Percentiles rank a stretch among this genome's conserved stretches.
These are phyloP conservation scores for Debaryomyces prosopidis DNA, from an alignment of 805 yeast species.

Conservation along the genomic window DNA sequence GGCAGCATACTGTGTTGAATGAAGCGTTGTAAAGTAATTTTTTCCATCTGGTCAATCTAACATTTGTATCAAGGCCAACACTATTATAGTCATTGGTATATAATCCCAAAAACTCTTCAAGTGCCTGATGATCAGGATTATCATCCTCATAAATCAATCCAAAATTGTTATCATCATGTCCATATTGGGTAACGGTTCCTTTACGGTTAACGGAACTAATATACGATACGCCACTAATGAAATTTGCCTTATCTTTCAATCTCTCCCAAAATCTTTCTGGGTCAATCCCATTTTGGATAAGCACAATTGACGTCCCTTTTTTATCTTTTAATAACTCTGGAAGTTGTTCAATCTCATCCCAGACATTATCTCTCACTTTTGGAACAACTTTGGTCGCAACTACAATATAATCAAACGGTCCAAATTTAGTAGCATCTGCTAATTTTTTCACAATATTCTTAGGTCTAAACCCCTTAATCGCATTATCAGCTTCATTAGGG, in stretches of 20 bases:
- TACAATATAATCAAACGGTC: constrained; percentile 34
- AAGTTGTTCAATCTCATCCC: constrained; percentile 21
- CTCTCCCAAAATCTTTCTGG: constrained; percentile 24
- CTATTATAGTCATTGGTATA: constrained; percentile 23
- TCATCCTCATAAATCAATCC: constrained; percentile 26
- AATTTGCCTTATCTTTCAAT: constrained; percentile 10
- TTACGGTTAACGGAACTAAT: constrained; percentile 30
- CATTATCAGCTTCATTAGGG: constrained; percentile 12
- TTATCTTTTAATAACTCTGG: constrained; percentile 14
- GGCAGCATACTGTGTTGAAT: constrained; percentile 52
- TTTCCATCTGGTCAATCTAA: constrained; percentile 49
- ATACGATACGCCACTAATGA: constrained; percentile 35
- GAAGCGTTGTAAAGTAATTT: constrained; percentile 72
- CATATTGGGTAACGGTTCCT: constrained; percentile 26
- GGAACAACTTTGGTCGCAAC: constrained; percentile 37
- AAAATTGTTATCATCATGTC: constrained; percentile 22
- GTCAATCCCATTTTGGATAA: constrained; percentile 27
- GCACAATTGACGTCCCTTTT: constrained; percentile 19
- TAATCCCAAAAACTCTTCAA: constrained; percentile 19
- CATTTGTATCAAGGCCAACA: constrained; percentile 21
- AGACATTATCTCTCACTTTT: constrained; percentile 17
- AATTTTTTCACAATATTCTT: constrained; percentile 24
- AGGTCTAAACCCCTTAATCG: constrained; percentile 25
- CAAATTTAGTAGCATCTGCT: constrained; percentile 23
- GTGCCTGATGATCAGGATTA: constrained; percentile 22